Conservation (phyloP, 2,329 filamentous ascomycete genomes). For the Blastomyces gilchristii region DNA sequence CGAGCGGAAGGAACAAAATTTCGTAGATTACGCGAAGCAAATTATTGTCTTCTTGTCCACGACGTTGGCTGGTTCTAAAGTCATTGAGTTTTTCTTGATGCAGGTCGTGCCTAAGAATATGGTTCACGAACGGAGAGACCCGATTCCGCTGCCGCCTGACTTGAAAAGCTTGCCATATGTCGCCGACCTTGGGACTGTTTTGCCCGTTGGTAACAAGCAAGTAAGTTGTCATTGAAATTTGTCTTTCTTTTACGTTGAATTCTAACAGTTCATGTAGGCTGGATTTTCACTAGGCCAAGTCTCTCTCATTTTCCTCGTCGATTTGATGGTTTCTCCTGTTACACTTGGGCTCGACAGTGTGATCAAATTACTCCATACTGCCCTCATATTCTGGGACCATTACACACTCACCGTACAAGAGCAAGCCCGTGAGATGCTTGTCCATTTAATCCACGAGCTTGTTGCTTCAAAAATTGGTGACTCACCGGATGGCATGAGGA, state of each 20-base stretch:
- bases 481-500: slow-evolving; percentile 54
- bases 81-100: slow-evolving; percentile 84
- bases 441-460: slow-evolving; percentile 91
- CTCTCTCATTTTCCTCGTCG: slow-evolving; percentile 84
- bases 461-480: slow-evolving; percentile 71
- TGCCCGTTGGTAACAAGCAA: slow-evolving; percentile 84
- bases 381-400: slow-evolving; percentile 93
- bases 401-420: slow-evolving; percentile 93
- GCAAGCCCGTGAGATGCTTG: slow-evolving; percentile 92
- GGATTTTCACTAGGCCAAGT: slow-evolving; percentile 89
- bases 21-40: slow-evolving; percentile 95
- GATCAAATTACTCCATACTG: slow-evolving; percentile 77
- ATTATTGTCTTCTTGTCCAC: slow-evolving; percentile 94
- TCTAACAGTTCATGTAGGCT: slow-evolving; percentile 36
- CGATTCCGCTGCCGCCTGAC: slow-evolving; percentile 56
- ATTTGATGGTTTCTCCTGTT: slow-evolving; percentile 88
- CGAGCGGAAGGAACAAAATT: slow-evolving; percentile 91
- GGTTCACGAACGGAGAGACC: slow-evolving; percentile 76
- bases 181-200: slow-evolving; percentile 66
- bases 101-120: slow-evolving; percentile 94
- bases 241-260: neutral
- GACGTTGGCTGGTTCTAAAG: slow-evolving; percentile 72
- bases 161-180: slow-evolving; percentile 71
- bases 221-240: slow-evolving; percentile 26
- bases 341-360: slow-evolving; percentile 69